phyloP scores from a whole-genome alignment of 345 rosid genomes.

The Raphanus raphanistrum region DNA sequence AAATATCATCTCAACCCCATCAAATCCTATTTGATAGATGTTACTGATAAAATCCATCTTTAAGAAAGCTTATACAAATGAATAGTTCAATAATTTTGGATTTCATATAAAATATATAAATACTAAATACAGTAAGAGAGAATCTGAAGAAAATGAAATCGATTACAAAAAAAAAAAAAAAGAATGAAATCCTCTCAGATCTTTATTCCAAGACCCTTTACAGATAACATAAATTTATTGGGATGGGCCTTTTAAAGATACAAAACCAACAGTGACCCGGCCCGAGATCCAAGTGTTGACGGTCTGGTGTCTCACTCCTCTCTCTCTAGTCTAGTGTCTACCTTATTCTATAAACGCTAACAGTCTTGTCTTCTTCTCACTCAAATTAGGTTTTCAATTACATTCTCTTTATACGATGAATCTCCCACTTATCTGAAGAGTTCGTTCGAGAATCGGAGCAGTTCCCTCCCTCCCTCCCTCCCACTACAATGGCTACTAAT shows the following conservation, averaged over 20 bases:
- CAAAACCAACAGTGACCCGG: conserved; percentile 1
- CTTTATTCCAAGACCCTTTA: too few relatives aligned
- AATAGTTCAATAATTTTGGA: too few relatives aligned
- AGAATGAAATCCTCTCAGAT: too few relatives aligned
- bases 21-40: too few relatives aligned
- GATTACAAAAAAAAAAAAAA: too few relatives aligned
- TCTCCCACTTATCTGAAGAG: conserved; percentile 9
- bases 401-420: neutral
- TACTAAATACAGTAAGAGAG: too few relatives aligned
- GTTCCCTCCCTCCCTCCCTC: neutral
- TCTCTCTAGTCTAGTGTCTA: too few relatives aligned
- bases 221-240: neutral
- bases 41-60: too few relatives aligned
- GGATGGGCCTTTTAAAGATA: conserved; percentile 1
- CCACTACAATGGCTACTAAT: conserved; percentile 36
- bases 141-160: too few relatives aligned
- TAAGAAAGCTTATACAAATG: too few relatives aligned
- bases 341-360: neutral
- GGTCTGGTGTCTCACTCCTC: neutral
- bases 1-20: too few relatives aligned
- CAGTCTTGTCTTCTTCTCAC: neutral
- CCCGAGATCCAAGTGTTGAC: conserved; percentile 8
- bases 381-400: conserved; percentile 13
- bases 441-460: neutral
- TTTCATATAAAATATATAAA: too few relatives aligned